Base-by-base conservation (phyloP, 2,329 filamentous ascomycete species). In the Ceratocystis harringtonii region DNA sequence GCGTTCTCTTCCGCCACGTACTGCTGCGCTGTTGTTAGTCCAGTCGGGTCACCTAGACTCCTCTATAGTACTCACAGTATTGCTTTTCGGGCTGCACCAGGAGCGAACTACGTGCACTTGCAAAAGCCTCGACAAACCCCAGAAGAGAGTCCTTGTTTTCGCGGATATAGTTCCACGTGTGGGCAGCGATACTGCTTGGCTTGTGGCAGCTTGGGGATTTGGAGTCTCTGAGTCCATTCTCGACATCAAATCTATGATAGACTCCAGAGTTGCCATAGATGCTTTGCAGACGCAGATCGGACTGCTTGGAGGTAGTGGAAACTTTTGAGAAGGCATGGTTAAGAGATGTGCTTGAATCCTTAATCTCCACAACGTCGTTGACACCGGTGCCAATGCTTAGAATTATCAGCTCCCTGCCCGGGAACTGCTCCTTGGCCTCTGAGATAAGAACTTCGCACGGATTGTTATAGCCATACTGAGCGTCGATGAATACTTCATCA, bases 381-480 rank as follows among this genome's bases (percentile, higher is more conserved):
- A 71, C 66, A 1, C 71, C 71, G 0, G 72, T 73, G 6, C 72
- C 71, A 36, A 73, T 70, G 48, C 71, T 72, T 1, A 72, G 68
- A 25, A 72, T 44, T 10, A 63, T 69, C 12, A 60, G 5, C 48
- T 32, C 30, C 30, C 43, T 64, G 52, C 7, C 55, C 10, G 71
- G 71, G 48, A 71, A 73, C 57, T 70, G 68, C 1, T 48, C 52
- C 55, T 66, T 43, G 5, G 73, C 72, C 63, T 73, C 72, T 4
- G 69, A 62, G 8, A 74, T 70, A 12, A 74, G 68, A 1, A 71
- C 67, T 25, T 72, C 69, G 60, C 70, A 70, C 22, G 73, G 73
- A 57, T 75, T 75, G 62, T 74, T 74, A 43, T 71, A 69, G 2
- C 71, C 71, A 22, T 74, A 70, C 0, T 68, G 72, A 2, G 70